These are phyloP conservation scores for Elongisporangium undulatum DNA, from an alignment of 352 stramenopile species.

Conservation along the genomic window DNA sequence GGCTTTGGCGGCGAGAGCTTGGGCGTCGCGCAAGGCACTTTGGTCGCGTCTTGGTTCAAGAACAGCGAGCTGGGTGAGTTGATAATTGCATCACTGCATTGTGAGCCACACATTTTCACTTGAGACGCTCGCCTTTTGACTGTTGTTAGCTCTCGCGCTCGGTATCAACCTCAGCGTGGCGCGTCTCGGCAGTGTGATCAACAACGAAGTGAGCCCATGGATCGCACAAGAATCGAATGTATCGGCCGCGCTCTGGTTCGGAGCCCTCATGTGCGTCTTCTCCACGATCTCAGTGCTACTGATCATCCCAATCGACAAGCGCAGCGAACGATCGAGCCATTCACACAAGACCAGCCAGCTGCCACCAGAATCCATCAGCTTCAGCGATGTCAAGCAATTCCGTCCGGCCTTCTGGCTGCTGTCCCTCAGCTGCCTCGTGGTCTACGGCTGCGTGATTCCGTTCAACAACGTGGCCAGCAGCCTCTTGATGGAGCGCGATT, in stretches of 20 bases:
- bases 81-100: neutral
- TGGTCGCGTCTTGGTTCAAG: slow-evolving; percentile 92
- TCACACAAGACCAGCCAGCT: slow-evolving; percentile 13
- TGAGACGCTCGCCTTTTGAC: neutral
- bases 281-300: slow-evolving; percentile 68
- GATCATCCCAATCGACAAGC: slow-evolving; percentile 79
- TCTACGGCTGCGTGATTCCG: slow-evolving; percentile 92
- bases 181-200: slow-evolving; percentile 90
- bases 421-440: slow-evolving; percentile 86
- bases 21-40: slow-evolving; percentile 86
- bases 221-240: slow-evolving; percentile 68
- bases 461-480: slow-evolving; percentile 94
- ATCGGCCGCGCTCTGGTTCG: slow-evolving; percentile 81
- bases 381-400: slow-evolving; percentile 77
- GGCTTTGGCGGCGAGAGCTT: slow-evolving; percentile 91
- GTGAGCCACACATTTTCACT: neutral
- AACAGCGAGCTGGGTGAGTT: slow-evolving; percentile 80
- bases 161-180: slow-evolving; percentile 91
- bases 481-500: slow-evolving; percentile 90
- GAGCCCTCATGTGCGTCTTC: slow-evolving; percentile 73
- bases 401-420: slow-evolving; percentile 88
- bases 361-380: slow-evolving; percentile 47
- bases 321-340: slow-evolving; percentile 30
- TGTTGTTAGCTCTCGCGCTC: slow-evolving; percentile 73
- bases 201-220: slow-evolving; percentile 86